Percentiles rank a stretch among this genome's conserved stretches.
Evolutionary conservation across 2,329 filamentous ascomycete genomes (phyloP).

Genomic region (Diaporthe capsici): DNA sequence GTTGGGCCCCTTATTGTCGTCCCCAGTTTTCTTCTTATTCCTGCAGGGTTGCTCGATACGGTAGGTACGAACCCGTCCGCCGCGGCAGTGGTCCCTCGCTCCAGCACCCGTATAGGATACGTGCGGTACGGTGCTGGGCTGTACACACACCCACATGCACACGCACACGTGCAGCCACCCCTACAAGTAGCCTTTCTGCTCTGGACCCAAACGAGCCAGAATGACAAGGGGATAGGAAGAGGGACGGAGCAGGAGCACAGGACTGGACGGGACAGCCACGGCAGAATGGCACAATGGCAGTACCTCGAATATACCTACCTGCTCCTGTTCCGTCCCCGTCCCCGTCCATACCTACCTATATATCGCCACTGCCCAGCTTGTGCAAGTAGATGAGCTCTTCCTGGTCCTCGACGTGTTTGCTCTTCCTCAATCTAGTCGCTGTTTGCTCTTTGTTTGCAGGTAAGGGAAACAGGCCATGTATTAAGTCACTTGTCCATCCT

Average conservation of each 20-base stretch:
- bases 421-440: neutral
- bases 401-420: slow-evolving; percentile 13
- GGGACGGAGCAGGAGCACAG: slow-evolving; percentile 1
- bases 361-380: slow-evolving; percentile 26
- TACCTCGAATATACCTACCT: slow-evolving; percentile 1
- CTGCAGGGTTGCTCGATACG: slow-evolving; percentile 28
- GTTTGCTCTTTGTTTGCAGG: slow-evolving; percentile 17
- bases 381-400: neutral
- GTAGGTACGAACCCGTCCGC: slow-evolving; percentile 24
- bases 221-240: slow-evolving; percentile 9
- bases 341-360: slow-evolving; percentile 23
- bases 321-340: slow-evolving; percentile 16
- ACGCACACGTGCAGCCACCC: slow-evolving; percentile 25
- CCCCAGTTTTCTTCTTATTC: slow-evolving; percentile 21
- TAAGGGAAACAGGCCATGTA: neutral
- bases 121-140: slow-evolving; percentile 8
- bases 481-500: slow-evolving; percentile 3
- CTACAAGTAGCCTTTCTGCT: slow-evolving; percentile 5
- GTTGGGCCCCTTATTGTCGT: slow-evolving; percentile 24
- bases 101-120: slow-evolving; percentile 16
- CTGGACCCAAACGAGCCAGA: slow-evolving; percentile 3
- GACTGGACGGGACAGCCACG: neutral
- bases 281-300: slow-evolving; percentile 2
- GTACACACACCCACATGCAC: neutral
- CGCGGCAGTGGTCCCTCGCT: neutral